A percentile compares a stretch with the other conserved stretches of the same genome.
Conservation (phyloP, 1,284 basidiomycete species). For the Melanopsichium pennsylvanicum region DNA sequence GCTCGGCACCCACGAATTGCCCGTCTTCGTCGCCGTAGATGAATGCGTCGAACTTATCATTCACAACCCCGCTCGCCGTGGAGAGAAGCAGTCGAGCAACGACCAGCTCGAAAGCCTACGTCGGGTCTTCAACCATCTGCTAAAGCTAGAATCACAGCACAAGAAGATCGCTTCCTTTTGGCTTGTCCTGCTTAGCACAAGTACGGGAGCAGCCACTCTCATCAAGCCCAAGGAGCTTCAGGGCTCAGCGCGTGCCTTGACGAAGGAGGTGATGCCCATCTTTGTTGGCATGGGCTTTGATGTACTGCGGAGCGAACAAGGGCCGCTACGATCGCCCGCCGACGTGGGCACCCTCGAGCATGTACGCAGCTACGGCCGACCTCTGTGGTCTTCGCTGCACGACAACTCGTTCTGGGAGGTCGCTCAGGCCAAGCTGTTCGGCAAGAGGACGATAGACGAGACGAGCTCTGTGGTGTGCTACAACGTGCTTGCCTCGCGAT, state of each 20-base stretch:
- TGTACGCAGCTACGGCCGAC: background rate
- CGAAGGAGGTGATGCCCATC: background rate
- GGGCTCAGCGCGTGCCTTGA: background rate
- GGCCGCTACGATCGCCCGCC: no score
- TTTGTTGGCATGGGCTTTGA: constrained; percentile 5
- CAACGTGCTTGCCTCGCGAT: background rate
- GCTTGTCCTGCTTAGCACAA: constrained; percentile 6
- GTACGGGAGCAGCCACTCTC: background rate
- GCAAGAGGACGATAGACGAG: no score
- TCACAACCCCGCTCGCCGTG: no score
- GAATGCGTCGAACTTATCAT: constrained; percentile 5
- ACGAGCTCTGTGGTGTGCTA: no score
- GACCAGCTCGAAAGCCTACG: background rate
- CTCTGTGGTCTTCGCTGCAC: constrained; percentile 1
- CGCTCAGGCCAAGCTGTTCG: background rate
- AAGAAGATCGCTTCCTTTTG: background rate
- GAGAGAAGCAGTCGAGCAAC: no score
- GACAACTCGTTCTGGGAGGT: background rate
- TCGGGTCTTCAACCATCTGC: background rate
- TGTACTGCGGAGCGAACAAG: background rate
- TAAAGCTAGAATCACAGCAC: background rate
- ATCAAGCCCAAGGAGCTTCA: background rate
- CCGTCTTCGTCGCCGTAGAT: constrained; percentile 3
- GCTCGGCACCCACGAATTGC: no score
- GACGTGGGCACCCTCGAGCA: no score